Evolutionary conservation across 148 eudicot genomes (phyloP).

Genomic region (Heliamphora exappendiculata): DNA sequence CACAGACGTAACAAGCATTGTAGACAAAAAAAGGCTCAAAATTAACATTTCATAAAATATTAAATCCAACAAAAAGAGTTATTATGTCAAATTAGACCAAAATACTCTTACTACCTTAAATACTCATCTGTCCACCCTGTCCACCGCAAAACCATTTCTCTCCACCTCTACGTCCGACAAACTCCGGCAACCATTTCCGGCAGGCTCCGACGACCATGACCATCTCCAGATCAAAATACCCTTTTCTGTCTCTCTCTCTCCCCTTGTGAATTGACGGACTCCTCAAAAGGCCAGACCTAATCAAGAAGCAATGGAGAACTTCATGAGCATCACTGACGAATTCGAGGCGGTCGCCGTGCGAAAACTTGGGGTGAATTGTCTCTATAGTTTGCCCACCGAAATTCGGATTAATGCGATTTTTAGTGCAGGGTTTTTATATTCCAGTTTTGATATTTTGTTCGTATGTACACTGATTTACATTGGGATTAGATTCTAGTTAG

Average conservation of each 20-base stretch:
- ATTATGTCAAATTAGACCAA: too few species aligned
- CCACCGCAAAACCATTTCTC: too few species aligned
- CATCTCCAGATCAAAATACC: too few species aligned
- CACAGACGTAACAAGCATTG: too few species aligned
- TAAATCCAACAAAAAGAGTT: too few species aligned
- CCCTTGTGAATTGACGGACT: background rate
- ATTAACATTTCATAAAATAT: too few species aligned
- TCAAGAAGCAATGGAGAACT: conserved; percentile 72
- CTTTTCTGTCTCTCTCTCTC: background rate
- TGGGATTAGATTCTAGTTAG: conserved; percentile 3
- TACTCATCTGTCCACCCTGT: too few species aligned
- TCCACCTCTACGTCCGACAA: too few species aligned
- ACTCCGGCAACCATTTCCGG: too few species aligned
- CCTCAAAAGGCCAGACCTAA: conserved; percentile 46
- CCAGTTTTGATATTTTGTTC: background rate
- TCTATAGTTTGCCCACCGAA: background rate
- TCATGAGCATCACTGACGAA: conserved; percentile 75
- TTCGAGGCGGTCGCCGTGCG: conserved; percentile 53
- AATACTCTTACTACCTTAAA: too few species aligned
- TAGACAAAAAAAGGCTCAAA: too few species aligned
- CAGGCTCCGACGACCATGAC: too few species aligned
- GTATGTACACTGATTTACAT: background rate
- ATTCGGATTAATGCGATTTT: background rate
- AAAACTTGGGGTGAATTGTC: conserved; percentile 49
- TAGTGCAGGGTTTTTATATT: background rate